These are phyloP conservation scores for Agrostemma githago DNA, from an alignment of 148 eudicot genomes.

Conservation along the genomic window DNA sequence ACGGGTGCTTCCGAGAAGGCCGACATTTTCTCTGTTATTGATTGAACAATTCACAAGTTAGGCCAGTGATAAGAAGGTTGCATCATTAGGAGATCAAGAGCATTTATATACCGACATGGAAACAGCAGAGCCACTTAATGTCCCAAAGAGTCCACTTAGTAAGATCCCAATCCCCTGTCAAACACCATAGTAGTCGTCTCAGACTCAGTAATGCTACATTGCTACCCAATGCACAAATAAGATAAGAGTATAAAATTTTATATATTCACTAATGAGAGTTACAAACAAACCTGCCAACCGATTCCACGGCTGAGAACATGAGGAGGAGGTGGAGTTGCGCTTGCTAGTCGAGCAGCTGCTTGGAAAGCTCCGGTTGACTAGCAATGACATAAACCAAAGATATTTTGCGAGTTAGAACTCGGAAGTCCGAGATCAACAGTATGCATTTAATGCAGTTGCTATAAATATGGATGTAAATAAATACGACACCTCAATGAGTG, in stretches of 20 bases:
- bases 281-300: slow-evolving; percentile 87
- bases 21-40: slow-evolving; percentile 76
- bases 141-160: slow-evolving; percentile 87
- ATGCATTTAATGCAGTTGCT: neutral
- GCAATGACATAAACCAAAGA: neutral
- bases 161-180: slow-evolving; percentile 85
- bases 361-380: slow-evolving; percentile 97
- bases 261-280: too few species aligned
- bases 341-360: slow-evolving; percentile 95
- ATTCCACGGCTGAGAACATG: slow-evolving; percentile 98
- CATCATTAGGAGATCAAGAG: neutral
- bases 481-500: slow-evolving; percentile 71
- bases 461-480: neutral
- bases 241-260: neutral
- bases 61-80: neutral
- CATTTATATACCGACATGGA: slow-evolving; percentile 56
- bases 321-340: slow-evolving; percentile 99
- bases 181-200: slow-evolving; percentile 3
- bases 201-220: neutral
- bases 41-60: slow-evolving; percentile 8
- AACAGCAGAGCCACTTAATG: slow-evolving; percentile 86
- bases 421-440: too few species aligned
- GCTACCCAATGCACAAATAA: neutral
- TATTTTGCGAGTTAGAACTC: neutral
- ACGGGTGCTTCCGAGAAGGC: slow-evolving; percentile 92